A percentile compares a stretch with the other conserved stretches of the same genome.
phyloP scores from a whole-genome alignment of 768 basidiomycete species.

The Rhodotorula diobovata region DNA sequence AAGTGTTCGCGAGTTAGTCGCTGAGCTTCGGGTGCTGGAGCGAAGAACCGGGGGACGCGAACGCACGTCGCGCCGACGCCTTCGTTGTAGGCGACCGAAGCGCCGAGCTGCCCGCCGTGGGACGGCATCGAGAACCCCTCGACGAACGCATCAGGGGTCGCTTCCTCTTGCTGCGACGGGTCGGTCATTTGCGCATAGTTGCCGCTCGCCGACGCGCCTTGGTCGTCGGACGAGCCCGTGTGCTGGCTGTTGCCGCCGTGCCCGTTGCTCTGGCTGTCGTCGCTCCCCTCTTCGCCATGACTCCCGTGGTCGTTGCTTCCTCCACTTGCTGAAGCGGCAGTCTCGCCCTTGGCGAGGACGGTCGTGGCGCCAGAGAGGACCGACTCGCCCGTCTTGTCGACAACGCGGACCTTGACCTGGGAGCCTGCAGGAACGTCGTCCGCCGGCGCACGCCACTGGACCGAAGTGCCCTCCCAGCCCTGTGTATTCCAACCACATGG shows the following conservation, averaged over 20 bases:
- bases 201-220: neutral
- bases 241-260: no score
- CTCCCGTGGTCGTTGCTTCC: no score
- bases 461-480: constrained; percentile 7
- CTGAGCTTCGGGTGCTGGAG: no score
- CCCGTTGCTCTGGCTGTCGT: neutral
- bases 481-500: neutral
- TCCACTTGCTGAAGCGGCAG: neutral
- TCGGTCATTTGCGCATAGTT: neutral
- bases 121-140: no score
- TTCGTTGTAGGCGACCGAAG: no score
- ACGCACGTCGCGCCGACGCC: no score
- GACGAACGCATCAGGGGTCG: no score
- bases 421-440: neutral
- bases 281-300: no score
- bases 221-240: neutral
- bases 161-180: no score
- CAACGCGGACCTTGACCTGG: constrained; percentile 14
- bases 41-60: no score
- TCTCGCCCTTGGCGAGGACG: neutral
- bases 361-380: constrained; percentile 8
- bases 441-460: constrained; percentile 6
- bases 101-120: no score
- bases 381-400: neutral
- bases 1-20: no score